Evolutionary conservation across 1,139 yeast genomes (phyloP), one percentile per base, ranked within the genome.

Genomic region (Kazachstania sp.): DNA sequence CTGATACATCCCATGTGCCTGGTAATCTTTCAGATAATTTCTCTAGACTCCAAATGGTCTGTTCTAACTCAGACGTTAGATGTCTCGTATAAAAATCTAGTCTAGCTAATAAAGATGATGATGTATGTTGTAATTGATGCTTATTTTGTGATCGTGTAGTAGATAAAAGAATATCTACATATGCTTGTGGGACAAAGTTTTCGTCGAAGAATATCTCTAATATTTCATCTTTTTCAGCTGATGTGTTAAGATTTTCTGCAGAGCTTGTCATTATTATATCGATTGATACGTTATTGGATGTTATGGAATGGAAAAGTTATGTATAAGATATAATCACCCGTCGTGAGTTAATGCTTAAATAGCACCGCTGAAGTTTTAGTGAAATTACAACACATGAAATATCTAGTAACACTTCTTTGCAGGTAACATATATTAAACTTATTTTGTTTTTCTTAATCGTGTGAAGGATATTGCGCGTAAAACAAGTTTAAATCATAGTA

Each of bases 51-150:
- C 68, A 70, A 49, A 81, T 68, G 45, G 73, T 72, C 13, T 68
- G 59, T 54, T 78, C 75, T 51, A 81, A 66, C 50, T 78, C 78
- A 20, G 65, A 65, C 0, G 81, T 72, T 16, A 81, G 61, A 52
- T 78, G 79, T 55, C 72, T 77, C 1, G 83, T 77, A 54, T 79
- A 77, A 60, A 73, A 79, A 59, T 83, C 86, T 49, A 82, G 63
- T 54, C 80, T 83, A 3, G 80, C 71, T 18, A 79, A 67, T 37
- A 83, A 66, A 3, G 70, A 53, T 2, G 71, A 58, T 16, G 74
- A 65, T 38, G 67, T 60, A 3, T 68, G 58, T 45, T 70, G 74
- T 3, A 72, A 54, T 15, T 64, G 54, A 36, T 65, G 63, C 11
- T 53, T 16, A 30, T 54, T 56, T n/a, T 50, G 46, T 11, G 45